A percentile compares a stretch with the other conserved stretches of the same genome.
Evolutionary conservation across 2,329 filamentous ascomycete species (phyloP).

Genomic region (Sporothrix schenckii): DNA sequence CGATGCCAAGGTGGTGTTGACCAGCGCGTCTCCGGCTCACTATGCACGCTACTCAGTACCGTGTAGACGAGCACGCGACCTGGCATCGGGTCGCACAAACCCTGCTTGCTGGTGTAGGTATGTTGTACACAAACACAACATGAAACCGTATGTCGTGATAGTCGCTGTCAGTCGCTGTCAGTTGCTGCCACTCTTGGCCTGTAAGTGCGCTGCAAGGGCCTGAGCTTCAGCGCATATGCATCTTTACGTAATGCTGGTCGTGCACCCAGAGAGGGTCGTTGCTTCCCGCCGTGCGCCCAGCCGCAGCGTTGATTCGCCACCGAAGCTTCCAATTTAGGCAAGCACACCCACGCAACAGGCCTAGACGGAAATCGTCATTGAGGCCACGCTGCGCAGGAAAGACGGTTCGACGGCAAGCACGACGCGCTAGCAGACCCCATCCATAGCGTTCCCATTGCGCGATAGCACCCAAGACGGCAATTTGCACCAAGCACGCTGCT

Average conservation of each 20-base stretch:
- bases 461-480: constrained; percentile 18
- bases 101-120: not conserved
- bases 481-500: constrained; percentile 10
- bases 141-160: no score
- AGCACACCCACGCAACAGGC: constrained; percentile 1
- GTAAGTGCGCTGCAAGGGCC: not conserved
- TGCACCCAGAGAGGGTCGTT: not conserved
- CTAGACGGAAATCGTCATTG: no score
- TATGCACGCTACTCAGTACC: not conserved
- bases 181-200: not conserved
- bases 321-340: constrained; percentile 16
- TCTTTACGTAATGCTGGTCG: constrained; percentile 17
- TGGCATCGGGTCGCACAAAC: not conserved
- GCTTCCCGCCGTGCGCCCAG: constrained; percentile 22
- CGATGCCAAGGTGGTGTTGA: not conserved
- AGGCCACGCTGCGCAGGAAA: not conserved
- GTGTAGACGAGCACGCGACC: constrained; percentile 22
- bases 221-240: not conserved
- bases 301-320: constrained; percentile 26
- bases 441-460: constrained; percentile 16
- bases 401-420: not conserved
- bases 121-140: not conserved
- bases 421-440: not conserved
- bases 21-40: not conserved
- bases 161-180: not conserved